These are phyloP conservation scores for Trichothecium roseum DNA, from an alignment of 2,329 filamentous ascomycete species.

Conservation along the genomic window DNA sequence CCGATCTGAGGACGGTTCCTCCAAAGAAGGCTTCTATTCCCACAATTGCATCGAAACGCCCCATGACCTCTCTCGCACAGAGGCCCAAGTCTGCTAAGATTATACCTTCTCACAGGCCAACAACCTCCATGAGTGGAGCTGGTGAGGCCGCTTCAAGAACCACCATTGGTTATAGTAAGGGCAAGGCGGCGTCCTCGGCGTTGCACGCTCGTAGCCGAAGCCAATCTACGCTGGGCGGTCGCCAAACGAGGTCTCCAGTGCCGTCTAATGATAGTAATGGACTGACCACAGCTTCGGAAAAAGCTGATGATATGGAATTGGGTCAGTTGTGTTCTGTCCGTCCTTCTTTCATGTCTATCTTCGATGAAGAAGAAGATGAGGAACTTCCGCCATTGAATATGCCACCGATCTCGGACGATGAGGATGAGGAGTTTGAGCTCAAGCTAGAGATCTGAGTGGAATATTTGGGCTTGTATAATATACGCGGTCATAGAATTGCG, in stretches of 20 bases:
- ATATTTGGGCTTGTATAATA: too few relatives aligned
- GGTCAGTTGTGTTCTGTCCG: constrained; percentile 18
- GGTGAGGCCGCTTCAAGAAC: constrained; percentile 63
- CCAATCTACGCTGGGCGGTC: constrained; percentile 7
- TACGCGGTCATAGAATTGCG: too few relatives aligned
- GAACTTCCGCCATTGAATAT: constrained; percentile 17
- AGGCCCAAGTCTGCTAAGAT: constrained; percentile 23
- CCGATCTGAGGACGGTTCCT: constrained; percentile 3
- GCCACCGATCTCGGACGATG: constrained; percentile 24
- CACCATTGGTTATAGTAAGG: constrained; percentile 78
- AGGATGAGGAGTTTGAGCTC: constrained; percentile 47
- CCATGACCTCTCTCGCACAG: constrained; percentile 19
- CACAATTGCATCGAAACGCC: constrained; percentile 9
- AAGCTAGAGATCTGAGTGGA: constrained; percentile 25
- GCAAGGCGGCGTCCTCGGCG: constrained; percentile 45
- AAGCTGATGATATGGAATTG: constrained; percentile 14
- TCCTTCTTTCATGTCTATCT: constrained; percentile 48
- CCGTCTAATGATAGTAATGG: constrained; percentile 8
- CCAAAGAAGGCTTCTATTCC: constrained; percentile 8
- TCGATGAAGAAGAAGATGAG: constrained; percentile 35
- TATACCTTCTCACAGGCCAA: constrained; percentile 28
- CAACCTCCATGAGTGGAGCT: constrained; percentile 45
- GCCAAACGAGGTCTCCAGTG: constrained; percentile 7
- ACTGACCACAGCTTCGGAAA: constrained; percentile 34
- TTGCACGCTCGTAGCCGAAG: constrained; percentile 19